A percentile compares a stretch with the other conserved stretches of the same genome.
phyloP scores from a whole-genome alignment of 75 land plant genomes.

The Pinus albicaulis region DNA sequence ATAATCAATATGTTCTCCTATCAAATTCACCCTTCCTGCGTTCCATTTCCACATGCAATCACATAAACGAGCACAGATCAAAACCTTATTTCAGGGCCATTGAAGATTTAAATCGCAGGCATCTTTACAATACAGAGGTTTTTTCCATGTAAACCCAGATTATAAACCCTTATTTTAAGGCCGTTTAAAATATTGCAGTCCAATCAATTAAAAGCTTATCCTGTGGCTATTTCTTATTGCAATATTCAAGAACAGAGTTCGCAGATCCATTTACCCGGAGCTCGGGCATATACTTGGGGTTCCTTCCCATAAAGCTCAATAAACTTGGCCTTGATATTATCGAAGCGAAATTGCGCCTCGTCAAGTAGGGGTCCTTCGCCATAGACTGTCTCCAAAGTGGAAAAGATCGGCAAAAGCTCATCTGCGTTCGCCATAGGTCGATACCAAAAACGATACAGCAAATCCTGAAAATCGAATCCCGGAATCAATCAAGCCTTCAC shows the following conservation, averaged over 20 bases:
- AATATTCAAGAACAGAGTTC: too few relatives aligned
- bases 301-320: slow-evolving; percentile 55
- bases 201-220: too few relatives aligned
- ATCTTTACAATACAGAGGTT: too few relatives aligned
- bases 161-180: too few relatives aligned
- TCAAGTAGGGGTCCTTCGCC: slow-evolving; percentile 65
- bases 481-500: too few relatives aligned
- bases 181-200: too few relatives aligned
- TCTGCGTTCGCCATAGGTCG: slow-evolving; percentile 64
- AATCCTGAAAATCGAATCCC: too few relatives aligned
- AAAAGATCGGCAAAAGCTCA: slow-evolving; percentile 56
- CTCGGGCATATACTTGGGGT: slow-evolving; percentile 82
- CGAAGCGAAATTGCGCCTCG: slow-evolving; percentile 72
- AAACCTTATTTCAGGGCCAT: too few relatives aligned
- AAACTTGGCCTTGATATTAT: slow-evolving; percentile 59
- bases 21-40: slow-evolving; percentile 93
- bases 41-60: not conserved
- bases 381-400: slow-evolving; percentile 66
- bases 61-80: too few relatives aligned
- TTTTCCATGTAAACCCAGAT: too few relatives aligned
- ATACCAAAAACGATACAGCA: not conserved
- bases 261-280: slow-evolving; percentile 60
- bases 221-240: too few relatives aligned
- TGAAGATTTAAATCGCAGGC: too few relatives aligned
- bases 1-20: slow-evolving; percentile 97